A percentile compares a stretch with the other conserved stretches of the same genome.
phyloP scores from a whole-genome alignment of 2,329 filamentous ascomycete species.

The Nannizziopsis arthrosporioides region DNA sequence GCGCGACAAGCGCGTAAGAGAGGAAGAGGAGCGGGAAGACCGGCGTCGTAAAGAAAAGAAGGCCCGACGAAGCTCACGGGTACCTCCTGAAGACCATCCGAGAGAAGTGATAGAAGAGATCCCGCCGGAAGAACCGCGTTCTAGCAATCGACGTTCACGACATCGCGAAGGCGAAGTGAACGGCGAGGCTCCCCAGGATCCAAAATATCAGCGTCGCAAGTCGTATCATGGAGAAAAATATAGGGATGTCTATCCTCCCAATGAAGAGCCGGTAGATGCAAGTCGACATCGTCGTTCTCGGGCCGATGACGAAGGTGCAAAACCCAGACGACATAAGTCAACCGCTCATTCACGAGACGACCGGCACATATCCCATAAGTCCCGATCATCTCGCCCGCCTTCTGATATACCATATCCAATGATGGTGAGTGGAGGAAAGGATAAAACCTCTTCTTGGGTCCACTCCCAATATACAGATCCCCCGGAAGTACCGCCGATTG shows the following conservation, averaged over 20 bases:
- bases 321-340: slow-evolving; percentile 28
- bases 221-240: slow-evolving; percentile 23
- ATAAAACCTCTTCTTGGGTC: slow-evolving; percentile 42
- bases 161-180: slow-evolving; percentile 22
- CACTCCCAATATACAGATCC: slow-evolving; percentile 38
- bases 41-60: slow-evolving; percentile 48
- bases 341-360: slow-evolving; percentile 23
- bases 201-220: slow-evolving; percentile 24
- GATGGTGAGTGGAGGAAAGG: slow-evolving; percentile 29
- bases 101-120: slow-evolving; percentile 20
- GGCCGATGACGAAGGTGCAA: slow-evolving; percentile 23
- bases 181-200: neutral
- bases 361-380: slow-evolving; percentile 24
- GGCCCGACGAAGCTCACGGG: slow-evolving; percentile 42
- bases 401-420: slow-evolving; percentile 19
- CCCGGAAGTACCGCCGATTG: slow-evolving; percentile 37
- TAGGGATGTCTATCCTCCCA: slow-evolving; percentile 19
- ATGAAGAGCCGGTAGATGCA: slow-evolving; percentile 22
- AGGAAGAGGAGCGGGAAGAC: slow-evolving; percentile 44
- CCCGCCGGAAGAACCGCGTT: slow-evolving; percentile 23
- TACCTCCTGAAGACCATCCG: slow-evolving; percentile 17
- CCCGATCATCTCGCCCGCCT: slow-evolving; percentile 17
- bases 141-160: slow-evolving; percentile 26
- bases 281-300: slow-evolving; percentile 24
- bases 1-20: slow-evolving; percentile 27